Percentiles rank a stretch among this genome's conserved stretches.
Evolutionary conservation across 2,329 filamentous ascomycete species (phyloP).

Genomic region (Alternaria novae-zelandiae): DNA sequence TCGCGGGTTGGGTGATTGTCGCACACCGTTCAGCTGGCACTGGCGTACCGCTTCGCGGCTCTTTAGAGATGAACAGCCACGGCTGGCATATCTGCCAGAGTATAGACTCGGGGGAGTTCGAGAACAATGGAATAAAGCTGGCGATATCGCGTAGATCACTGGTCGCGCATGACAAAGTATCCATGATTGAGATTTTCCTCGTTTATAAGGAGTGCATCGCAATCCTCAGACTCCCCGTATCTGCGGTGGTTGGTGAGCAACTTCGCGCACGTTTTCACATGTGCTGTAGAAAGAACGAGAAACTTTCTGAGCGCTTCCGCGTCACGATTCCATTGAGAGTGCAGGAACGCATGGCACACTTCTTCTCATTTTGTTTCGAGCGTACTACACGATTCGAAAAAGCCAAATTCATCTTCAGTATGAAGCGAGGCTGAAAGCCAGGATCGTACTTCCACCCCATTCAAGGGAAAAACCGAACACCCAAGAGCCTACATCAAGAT

Average conservation of each 20-base stretch:
- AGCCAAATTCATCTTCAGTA: background rate
- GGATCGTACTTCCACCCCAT: background rate
- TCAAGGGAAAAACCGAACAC: too few relatives aligned
- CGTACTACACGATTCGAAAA: background rate
- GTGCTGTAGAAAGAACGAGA: background rate
- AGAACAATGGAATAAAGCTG: conserved; percentile 25
- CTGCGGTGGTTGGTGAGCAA: background rate
- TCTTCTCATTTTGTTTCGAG: background rate
- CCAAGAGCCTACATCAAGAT: too few relatives aligned
- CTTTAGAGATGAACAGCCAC: background rate
- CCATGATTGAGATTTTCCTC: background rate
- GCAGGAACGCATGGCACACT: background rate
- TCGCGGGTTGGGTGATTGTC: conserved; percentile 23
- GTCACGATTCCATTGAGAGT: background rate
- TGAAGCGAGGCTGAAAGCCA: background rate
- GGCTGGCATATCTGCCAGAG: conserved; percentile 7
- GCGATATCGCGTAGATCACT: conserved; percentile 6
- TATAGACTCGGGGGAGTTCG: conserved; percentile 19
- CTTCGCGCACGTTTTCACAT: background rate
- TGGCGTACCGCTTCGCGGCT: conserved; percentile 14
- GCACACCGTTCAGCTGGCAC: conserved; percentile 22
- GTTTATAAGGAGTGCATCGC: too few relatives aligned
- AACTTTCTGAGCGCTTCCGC: background rate
- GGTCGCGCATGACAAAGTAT: background rate
- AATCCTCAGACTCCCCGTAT: too few relatives aligned